These are phyloP conservation scores for Tetrahymena thermophila DNA, from an alignment of 73 alveolate genomes.

Conservation along the genomic window DNA sequence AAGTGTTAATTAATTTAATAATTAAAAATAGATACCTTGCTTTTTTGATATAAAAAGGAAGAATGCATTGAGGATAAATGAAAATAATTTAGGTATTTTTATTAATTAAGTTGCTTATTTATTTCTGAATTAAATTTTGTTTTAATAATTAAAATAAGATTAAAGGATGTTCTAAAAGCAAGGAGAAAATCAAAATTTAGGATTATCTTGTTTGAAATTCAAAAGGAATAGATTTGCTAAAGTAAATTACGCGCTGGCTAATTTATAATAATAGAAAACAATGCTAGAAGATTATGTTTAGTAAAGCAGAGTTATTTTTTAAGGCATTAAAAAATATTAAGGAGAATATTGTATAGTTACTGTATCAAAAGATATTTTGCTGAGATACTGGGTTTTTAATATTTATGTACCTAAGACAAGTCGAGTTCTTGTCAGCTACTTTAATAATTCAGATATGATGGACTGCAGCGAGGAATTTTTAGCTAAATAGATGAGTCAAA, in stretches of 20 bases:
- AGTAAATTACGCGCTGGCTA: background rate
- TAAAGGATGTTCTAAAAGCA: background rate
- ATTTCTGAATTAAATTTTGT: no score
- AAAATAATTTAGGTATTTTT: background rate
- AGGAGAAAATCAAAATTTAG: background rate
- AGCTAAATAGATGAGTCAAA: background rate
- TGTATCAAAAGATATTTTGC: background rate
- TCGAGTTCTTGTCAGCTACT: background rate
- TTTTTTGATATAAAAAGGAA: background rate
- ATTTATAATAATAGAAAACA: background rate
- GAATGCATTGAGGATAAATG: background rate
- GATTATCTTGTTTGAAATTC: background rate
- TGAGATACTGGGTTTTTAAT: background rate
- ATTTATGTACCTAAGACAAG: background rate
- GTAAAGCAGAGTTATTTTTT: background rate
- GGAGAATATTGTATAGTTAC: background rate
- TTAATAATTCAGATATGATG: background rate
- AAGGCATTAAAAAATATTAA: background rate
- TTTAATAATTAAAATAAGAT: background rate
- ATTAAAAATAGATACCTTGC: background rate
- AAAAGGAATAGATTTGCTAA: background rate
- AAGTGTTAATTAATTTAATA: no score
- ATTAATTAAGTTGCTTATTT: no score
- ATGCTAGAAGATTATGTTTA: background rate
- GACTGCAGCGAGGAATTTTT: background rate